Conservation (phyloP, 306 rosid species). For the Begonia fuchsioides region DNA sequence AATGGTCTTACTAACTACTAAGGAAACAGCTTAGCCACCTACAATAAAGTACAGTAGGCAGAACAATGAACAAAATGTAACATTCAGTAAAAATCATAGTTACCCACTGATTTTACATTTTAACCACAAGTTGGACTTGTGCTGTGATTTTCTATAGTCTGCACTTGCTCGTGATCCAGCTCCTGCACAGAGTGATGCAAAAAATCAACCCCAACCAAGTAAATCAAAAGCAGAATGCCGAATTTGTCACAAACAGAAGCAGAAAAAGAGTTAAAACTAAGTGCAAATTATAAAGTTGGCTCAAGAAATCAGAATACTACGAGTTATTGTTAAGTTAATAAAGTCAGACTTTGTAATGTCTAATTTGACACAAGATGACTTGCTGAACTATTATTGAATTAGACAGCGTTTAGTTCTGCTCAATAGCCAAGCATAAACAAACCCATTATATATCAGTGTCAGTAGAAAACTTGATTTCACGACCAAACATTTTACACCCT, state of each 20-base stretch:
- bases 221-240: neutral
- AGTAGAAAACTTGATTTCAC: no score
- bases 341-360: neutral
- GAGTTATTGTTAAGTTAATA: neutral
- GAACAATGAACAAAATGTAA: no score
- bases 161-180: conserved; percentile 25
- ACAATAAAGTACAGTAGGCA: no score
- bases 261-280: neutral
- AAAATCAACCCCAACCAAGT: neutral
- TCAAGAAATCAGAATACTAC: neutral
- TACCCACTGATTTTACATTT: conserved; percentile 5
- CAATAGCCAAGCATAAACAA: no score
- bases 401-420: no score
- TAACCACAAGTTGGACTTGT: conserved; percentile 26
- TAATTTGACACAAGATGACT: neutral
- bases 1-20: no score
- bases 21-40: no score
- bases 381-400: neutral
- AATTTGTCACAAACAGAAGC: neutral
- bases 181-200: conserved; percentile 32
- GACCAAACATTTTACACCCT: no score
- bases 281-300: neutral
- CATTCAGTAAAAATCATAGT: no score
- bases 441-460: no score
- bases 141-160: conserved; percentile 30